Evolutionary conservation across 2,329 filamentous ascomycete species (phyloP).

Genomic region (Penicillium sp.): DNA sequence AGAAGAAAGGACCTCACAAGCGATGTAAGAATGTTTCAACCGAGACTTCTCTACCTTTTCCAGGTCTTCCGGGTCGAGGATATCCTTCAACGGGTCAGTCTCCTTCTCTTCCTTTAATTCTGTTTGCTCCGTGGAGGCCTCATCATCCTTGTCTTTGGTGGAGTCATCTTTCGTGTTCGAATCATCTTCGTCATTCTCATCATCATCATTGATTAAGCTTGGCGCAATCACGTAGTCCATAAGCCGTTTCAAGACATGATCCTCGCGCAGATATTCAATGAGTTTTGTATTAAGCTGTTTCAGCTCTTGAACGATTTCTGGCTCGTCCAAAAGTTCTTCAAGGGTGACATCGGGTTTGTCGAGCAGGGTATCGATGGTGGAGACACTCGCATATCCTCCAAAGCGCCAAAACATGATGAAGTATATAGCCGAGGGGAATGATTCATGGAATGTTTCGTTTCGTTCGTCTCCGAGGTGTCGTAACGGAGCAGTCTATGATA

Average conservation of each 20-base stretch:
- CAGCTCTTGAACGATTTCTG: conserved; percentile 93
- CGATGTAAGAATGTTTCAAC: conserved; percentile 89
- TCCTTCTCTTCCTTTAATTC: conserved; percentile 39
- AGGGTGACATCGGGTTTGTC: conserved; percentile 93
- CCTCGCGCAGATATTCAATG: conserved; percentile 90
- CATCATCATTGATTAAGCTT: conserved; percentile 53
- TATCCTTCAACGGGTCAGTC: conserved; percentile 34
- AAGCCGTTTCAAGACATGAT: conserved; percentile 78
- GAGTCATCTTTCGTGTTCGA: conserved; percentile 47
- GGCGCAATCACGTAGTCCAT: conserved; percentile 91
- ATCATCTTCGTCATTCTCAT: conserved; percentile 55
- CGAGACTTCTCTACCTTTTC: conserved; percentile 88
- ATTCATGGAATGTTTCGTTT: conserved; percentile 38
- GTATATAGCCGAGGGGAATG: conserved; percentile 36
- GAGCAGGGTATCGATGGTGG: conserved; percentile 92
- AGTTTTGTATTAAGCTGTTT: conserved; percentile 98
- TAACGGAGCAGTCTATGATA: conserved; percentile 32
- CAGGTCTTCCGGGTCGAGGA: conserved; percentile 44
- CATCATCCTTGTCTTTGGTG: conserved; percentile 29
- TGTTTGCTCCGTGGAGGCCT: conserved; percentile 18
- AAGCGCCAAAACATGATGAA: conserved; percentile 99
- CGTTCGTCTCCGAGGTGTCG: conserved; percentile 28
- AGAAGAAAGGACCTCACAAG: conserved; percentile 89
- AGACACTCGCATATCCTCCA: conserved; percentile 97
- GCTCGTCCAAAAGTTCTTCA: conserved; percentile 94